Evolutionary conservation across 257 asterid genomes (phyloP).

Genomic region (Solanum medicagineum): DNA sequence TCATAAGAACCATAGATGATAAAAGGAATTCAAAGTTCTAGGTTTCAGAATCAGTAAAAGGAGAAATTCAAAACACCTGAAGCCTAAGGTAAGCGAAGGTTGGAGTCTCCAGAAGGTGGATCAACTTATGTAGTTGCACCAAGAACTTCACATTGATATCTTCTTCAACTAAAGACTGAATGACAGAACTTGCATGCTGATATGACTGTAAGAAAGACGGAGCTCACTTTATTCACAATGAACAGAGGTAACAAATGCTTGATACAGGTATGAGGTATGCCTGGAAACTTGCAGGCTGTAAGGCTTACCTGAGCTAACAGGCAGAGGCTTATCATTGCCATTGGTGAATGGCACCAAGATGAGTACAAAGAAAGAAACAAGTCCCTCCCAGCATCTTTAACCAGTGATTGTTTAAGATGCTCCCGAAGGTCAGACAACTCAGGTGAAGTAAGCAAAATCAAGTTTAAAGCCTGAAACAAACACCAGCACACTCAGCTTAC

Average conservation of each 20-base stretch:
- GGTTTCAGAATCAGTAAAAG: not conserved
- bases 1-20: not conserved
- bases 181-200: conserved; percentile 89
- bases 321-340: conserved; percentile 98
- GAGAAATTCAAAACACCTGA: conserved; percentile 41
- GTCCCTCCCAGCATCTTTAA: conserved; percentile 62
- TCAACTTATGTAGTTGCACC: conserved; percentile 89
- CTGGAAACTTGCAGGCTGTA: not conserved
- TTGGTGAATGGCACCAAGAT: conserved; percentile 92
- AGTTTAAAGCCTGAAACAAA: conserved; percentile 62
- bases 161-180: conserved; percentile 87
- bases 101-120: conserved; percentile 94
- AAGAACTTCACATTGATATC: conserved; percentile 88
- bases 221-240: not conserved
- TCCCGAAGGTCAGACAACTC: conserved; percentile 64
- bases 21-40: not conserved
- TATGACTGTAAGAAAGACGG: conserved; percentile 42
- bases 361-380: conserved; percentile 55
- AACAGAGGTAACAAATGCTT: not conserved
- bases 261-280: not conserved
- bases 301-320: conserved; percentile 85
- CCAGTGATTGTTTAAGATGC: conserved; percentile 48
- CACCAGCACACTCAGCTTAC: not conserved
- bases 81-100: conserved; percentile 91
- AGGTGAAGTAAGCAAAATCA: conserved; percentile 76